Evolutionary conservation across 2,329 filamentous ascomycete species (phyloP), one percentile per base, ranked within the genome.

Genomic region (Alternaria arbusti): DNA sequence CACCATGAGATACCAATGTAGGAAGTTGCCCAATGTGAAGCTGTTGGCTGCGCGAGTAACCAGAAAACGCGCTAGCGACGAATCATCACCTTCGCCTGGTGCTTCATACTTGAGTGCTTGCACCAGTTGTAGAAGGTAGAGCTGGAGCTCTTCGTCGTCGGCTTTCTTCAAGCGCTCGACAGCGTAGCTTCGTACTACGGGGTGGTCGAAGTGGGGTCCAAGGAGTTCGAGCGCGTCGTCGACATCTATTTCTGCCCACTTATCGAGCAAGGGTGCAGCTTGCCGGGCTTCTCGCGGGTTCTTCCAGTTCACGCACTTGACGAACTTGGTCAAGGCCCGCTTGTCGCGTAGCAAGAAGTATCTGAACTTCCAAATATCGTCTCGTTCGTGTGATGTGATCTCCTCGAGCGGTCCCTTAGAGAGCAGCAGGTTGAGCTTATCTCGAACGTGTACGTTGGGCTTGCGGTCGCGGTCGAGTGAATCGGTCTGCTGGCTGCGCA

Each of bases 1-100:
- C 1, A 99, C 96, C 90, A 97, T 97, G 3, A 99, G 86, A 79
- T 98, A 99, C 96, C 96, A 99, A 79, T 97, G 93, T 57, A 99
- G 88, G 81, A 96, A 97, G 77, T 97, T 99, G 28, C 95, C 96
- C 2, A 99, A 86, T 63, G 91, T 90, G 74, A 97, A 92, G 75
- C 97, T 98, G 65, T 90, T 89, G 13, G 92, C 91, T 4, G 96
- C 96, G 36, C 96, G 88, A 1, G 91, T 89, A 59, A 99, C 96
- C 4, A 99, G 85, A 75, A 99, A 99, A 23, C 88, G 89, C 3
- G 94, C 95, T 6, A 99, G 84, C 0, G 94, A 97, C 0, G 94
- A 97, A 72, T 96, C 91, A 67, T 93, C 88, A 17, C 87, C 83
- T n/a, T 86, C 85, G 2, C 86, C 85, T 13, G 71, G 69, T 7